Evolutionary conservation across 2,329 filamentous ascomycete species (phyloP), one percentile per base, ranked within the genome.

Genomic region (Epichloe bromicola): DNA sequence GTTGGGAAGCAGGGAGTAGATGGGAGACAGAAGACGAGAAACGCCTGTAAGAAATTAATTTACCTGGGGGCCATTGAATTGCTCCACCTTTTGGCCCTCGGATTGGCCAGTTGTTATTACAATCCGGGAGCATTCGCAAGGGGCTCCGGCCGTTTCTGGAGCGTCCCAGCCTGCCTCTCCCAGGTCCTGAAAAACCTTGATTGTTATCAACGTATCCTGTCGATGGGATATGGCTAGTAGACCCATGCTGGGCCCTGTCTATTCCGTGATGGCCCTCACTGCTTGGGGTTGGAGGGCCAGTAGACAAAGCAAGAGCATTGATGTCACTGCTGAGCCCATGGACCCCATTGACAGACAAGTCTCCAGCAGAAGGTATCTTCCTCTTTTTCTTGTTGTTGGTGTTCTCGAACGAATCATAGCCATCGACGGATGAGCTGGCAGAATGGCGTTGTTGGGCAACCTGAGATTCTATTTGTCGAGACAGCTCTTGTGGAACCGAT

Each of bases 361-460:
- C 86, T 17, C 87, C 86, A 10, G 88, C 88, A 0, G 89, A 89
- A 0, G 93, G 93, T 38, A 98, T 97, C 70, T 98, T 98, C 58
- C 93, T 80, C 69, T 98, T 97, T 74, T 97, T 98, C 70, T 98
- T 98, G 65, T 98, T 98, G 67, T 95, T 97, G 37, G 88, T 95
- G 61, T 97, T 97, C 67, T 98, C 93, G 61, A 96, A 95, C 6
- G 88, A 93, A 66, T 98, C 93, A 65, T 97, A 97, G 14, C 90
- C 89, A 65, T 97, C 91, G 11, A 80, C 72, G 3, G 84, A 85
- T 4, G 83, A 85, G 5, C 79, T 76, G 23, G 83, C 82, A 12
- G 87, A 88, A 42, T 76, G 77, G 46, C 83, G 77, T 20, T 80
- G 78, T 42, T 80, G 40, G 14, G 40, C 26, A 19, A 12, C 20